Evolutionary conservation across 2,329 filamentous ascomycete genomes (phyloP).

Genomic region (Didymella segeticola): DNA sequence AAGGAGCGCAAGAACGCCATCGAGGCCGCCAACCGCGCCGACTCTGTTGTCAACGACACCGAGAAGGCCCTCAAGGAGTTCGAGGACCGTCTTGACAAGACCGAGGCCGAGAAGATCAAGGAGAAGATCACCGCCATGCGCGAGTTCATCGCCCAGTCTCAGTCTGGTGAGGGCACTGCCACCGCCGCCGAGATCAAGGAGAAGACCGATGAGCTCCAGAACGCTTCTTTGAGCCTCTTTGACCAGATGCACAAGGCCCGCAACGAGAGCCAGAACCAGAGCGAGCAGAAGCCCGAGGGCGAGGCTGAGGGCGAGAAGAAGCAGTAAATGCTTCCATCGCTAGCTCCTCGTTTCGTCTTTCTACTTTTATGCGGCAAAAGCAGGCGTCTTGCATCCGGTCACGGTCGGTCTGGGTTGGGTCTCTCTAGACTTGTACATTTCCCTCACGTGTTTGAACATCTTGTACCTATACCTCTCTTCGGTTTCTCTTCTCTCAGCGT

Average conservation of each 20-base stretch:
- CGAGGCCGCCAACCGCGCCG: constrained; percentile 95
- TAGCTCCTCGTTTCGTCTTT: constrained; percentile 30
- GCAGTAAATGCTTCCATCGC: constrained; percentile 54
- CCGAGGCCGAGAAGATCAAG: constrained; percentile 88
- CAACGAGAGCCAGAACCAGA: constrained; percentile 61
- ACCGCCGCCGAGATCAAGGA: constrained; percentile 95
- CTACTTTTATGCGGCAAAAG: constrained; percentile 40
- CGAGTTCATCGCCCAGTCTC: constrained; percentile 92
- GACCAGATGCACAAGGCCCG: constrained; percentile 99
- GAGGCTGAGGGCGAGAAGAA: constrained; percentile 76
- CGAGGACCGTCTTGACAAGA: constrained; percentile 94
- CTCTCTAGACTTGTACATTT: constrained; percentile 45
- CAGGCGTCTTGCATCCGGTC: constrained; percentile 49
- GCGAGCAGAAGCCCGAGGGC: constrained; percentile 50
- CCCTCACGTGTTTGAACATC: constrained; percentile 33
- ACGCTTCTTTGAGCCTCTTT: constrained; percentile 93
- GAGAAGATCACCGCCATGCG: constrained; percentile 90
- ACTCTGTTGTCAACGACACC: constrained; percentile 95
- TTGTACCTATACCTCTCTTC: constrained; percentile 47
- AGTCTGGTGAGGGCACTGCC: constrained; percentile 84
- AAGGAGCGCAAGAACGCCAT: constrained; percentile 97
- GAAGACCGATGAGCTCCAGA: constrained; percentile 98
- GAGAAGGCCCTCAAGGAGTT: constrained; percentile 98
- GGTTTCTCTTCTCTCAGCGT: constrained; percentile 39
- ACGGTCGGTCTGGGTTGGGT: constrained; percentile 36